Conservation (phyloP, 83 land plant genomes). For the Thuja plicata region DNA sequence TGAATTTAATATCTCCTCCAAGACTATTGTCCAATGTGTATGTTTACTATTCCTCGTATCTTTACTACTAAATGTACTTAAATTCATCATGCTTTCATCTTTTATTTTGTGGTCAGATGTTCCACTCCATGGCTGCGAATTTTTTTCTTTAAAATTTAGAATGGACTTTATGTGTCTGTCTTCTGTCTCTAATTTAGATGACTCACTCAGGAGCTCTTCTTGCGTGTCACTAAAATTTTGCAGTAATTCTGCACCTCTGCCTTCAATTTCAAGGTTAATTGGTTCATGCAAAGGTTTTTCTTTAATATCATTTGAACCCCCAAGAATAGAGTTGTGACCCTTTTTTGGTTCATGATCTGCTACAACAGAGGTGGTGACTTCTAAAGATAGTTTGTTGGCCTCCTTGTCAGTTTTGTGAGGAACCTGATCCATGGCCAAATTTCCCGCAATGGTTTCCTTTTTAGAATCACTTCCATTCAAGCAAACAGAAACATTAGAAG, state of each 20-base stretch:
- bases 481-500: background rate
- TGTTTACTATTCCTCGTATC: background rate
- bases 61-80: background rate
- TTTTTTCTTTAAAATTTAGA: background rate
- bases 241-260: background rate
- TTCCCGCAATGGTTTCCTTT: background rate
- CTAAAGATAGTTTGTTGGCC: background rate
- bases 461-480: background rate
- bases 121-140: background rate
- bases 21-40: background rate
- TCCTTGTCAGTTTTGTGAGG: background rate
- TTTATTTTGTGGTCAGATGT: background rate
- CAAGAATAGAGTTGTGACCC: background rate
- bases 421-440: background rate
- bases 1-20: constrained; percentile 3
- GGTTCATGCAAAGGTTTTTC: background rate
- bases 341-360: background rate
- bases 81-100: background rate
- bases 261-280: background rate
- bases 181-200: background rate
- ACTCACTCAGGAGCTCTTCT: background rate
- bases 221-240: background rate
- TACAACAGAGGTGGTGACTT: constrained; percentile 10
- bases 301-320: background rate
- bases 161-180: background rate